These are phyloP conservation scores for Amphibolis antarctica DNA, from an alignment of 106 monocot species.

Conservation along the genomic window DNA sequence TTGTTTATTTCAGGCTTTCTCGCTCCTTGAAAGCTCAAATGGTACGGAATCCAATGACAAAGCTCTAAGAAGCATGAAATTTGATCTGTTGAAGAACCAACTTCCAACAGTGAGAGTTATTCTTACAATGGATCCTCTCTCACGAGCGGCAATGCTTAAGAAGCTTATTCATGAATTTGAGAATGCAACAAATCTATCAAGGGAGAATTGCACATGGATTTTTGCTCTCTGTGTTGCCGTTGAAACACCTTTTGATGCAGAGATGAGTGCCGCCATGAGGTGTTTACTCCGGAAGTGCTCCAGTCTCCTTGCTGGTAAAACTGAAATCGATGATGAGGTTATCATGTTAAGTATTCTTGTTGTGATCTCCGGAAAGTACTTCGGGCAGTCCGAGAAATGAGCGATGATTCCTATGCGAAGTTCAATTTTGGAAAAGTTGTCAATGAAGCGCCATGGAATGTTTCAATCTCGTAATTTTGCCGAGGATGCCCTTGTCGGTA, in stretches of 20 bases:
- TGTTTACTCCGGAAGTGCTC: constrained; percentile 69
- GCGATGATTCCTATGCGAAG: not conserved
- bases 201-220: constrained; percentile 62
- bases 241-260: constrained; percentile 59
- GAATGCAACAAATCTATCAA: constrained; percentile 25
- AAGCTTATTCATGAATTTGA: constrained; percentile 40
- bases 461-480: no score
- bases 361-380: constrained; percentile 62
- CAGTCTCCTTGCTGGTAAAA: constrained; percentile 36
- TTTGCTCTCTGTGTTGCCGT: constrained; percentile 61
- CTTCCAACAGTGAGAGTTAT: constrained; percentile 37
- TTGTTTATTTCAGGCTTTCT: constrained; percentile 10
- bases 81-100: not conserved
- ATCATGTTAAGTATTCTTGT: constrained; percentile 63
- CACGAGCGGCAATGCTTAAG: constrained; percentile 45
- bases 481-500: no score
- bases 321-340: constrained; percentile 45
- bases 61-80: not conserved
- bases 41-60: not conserved
- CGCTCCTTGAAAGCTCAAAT: constrained; percentile 4
- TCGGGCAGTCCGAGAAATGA: constrained; percentile 55
- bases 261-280: constrained; percentile 61
- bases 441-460: no score
- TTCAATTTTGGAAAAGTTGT: no score
- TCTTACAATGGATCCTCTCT: constrained; percentile 30